These are phyloP conservation scores for Fomitopsis pulvina DNA, from an alignment of 768 basidiomycete species.

Conservation along the genomic window DNA sequence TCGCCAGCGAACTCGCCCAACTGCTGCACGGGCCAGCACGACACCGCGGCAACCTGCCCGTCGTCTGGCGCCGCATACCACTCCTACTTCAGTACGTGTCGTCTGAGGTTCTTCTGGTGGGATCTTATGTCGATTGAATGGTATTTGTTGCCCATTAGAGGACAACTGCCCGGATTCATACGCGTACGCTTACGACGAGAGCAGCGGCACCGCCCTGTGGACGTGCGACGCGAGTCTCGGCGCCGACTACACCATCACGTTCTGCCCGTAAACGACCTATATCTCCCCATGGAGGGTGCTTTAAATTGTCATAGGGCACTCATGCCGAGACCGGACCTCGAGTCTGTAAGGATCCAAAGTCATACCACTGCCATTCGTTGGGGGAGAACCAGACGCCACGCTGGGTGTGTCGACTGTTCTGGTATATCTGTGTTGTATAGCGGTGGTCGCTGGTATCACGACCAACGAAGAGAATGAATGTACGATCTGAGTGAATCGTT, in stretches of 20 bases:
- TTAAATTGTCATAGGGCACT: no score
- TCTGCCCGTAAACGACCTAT: conserved; percentile 33
- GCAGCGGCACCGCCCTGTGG: conserved; percentile 37
- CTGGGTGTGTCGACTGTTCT: no score
- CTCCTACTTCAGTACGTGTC: conserved; percentile 38
- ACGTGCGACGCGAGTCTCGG: conserved; percentile 29
- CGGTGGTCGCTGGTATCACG: no score
- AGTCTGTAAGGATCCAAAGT: no score
- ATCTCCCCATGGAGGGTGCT: no score
- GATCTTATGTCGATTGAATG: neutral
- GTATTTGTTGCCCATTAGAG: conserved; percentile 20
- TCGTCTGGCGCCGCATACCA: conserved; percentile 36
- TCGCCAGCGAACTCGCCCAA: conserved; percentile 45
- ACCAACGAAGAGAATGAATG: no score
- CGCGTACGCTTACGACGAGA: conserved; percentile 46
- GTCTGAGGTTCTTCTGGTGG: neutral
- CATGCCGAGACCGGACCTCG: no score
- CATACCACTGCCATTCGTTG: no score
- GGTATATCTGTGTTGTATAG: no score
- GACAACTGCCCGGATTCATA: conserved; percentile 39
- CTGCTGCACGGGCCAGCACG: conserved; percentile 54
- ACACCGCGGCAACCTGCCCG: conserved; percentile 50
- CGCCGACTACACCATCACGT: conserved; percentile 40
- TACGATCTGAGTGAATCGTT: no score
- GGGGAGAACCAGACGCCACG: no score